phyloP scores from a whole-genome alignment of 1,139 yeast genomes.

The Saccharomyces hybrid region DNA sequence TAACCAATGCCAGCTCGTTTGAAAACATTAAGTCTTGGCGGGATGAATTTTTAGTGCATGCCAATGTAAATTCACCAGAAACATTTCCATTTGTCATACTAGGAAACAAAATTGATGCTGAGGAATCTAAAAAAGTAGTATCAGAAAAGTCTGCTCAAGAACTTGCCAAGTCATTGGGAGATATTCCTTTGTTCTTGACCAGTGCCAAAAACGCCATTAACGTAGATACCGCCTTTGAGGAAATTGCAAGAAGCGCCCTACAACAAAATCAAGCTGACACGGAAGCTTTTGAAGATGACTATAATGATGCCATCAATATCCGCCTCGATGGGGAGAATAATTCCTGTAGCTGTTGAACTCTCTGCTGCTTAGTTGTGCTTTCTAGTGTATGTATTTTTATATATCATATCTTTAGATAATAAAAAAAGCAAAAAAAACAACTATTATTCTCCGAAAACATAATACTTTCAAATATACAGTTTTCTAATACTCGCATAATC shows the following conservation, averaged over 20 bases:
- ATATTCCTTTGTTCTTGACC: conserved; percentile 88
- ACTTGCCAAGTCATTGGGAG: conserved; percentile 79
- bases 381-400: not conserved
- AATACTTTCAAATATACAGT: not conserved
- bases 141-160: conserved; percentile 79
- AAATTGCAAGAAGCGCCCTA: conserved; percentile 89
- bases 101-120: conserved; percentile 93
- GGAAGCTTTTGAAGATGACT: conserved; percentile 83
- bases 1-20: conserved; percentile 85
- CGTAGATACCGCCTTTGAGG: conserved; percentile 93
- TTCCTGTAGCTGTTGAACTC: conserved; percentile 63
- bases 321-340: conserved; percentile 77
- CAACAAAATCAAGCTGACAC: conserved; percentile 87
- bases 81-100: conserved; percentile 91
- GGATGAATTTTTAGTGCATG: conserved; percentile 90
- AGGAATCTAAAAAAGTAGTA: conserved; percentile 80
- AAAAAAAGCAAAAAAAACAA: not conserved
- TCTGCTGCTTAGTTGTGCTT: not conserved
- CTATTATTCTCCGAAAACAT: not conserved
- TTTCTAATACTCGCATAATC: not conserved
- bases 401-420: not conserved
- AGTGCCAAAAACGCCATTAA: conserved; percentile 92
- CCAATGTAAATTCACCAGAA: conserved; percentile 88
- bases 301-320: conserved; percentile 91
- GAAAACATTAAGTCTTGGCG: conserved; percentile 89